phyloP scores from a whole-genome alignment of 305 asterid species.

The Rubia tinctorum region DNA sequence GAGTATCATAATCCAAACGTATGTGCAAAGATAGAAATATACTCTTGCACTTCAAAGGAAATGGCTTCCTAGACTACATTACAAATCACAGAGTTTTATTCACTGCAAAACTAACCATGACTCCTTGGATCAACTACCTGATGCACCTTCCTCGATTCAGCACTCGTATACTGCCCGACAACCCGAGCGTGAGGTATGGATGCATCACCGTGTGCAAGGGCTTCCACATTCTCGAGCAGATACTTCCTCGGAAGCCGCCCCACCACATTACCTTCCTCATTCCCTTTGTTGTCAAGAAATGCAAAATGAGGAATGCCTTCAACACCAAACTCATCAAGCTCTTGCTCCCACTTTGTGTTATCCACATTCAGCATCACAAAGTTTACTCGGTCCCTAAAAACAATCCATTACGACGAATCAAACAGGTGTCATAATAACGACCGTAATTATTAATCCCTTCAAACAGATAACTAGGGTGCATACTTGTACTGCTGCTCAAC shows the following conservation, averaged over 20 bases:
- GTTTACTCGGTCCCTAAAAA: slow-evolving; percentile 73
- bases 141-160: slow-evolving; percentile 63
- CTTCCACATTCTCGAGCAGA: slow-evolving; percentile 74
- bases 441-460: background rate
- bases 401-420: background rate
- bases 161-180: slow-evolving; percentile 71
- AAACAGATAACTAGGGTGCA: slow-evolving; percentile 10
- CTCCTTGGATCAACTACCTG: slow-evolving; percentile 82
- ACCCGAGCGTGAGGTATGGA: slow-evolving; percentile 84
- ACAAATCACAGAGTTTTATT: too few relatives aligned
- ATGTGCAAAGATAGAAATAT: background rate
- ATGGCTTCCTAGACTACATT: background rate
- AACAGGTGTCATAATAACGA: background rate
- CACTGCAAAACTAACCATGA: slow-evolving; percentile 43
- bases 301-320: slow-evolving; percentile 99
- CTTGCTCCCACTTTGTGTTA: slow-evolving; percentile 99
- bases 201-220: slow-evolving; percentile 83
- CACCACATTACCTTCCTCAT: slow-evolving; percentile 91
- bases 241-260: slow-evolving; percentile 85
- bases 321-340: slow-evolving; percentile 96
- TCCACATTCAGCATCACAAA: slow-evolving; percentile 97
- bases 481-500: slow-evolving; percentile 84
- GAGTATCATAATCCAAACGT: background rate
- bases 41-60: background rate
- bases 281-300: slow-evolving; percentile 77